Evolutionary conservation across 2,329 filamentous ascomycete genomes (phyloP).

Genomic region (Chalaropsis ovoidea): DNA sequence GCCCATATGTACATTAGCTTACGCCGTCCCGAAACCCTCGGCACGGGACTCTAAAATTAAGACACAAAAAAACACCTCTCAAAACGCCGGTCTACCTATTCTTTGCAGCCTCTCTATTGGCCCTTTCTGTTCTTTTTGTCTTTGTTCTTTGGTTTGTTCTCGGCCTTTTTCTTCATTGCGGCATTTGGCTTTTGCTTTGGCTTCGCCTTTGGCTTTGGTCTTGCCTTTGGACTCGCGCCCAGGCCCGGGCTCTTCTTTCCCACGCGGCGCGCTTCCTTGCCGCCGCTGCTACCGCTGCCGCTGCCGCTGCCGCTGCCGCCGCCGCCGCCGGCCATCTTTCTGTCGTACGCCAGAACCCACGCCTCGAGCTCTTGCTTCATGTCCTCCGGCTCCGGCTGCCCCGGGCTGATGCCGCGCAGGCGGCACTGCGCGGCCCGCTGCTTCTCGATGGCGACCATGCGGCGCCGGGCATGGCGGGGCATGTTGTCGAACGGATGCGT

Average conservation of each 20-base stretch:
- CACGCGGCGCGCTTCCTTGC: background rate
- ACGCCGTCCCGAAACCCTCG: background rate
- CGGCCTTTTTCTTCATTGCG: background rate
- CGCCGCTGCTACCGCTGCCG: background rate
- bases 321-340: background rate
- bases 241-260: background rate
- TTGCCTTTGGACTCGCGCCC: background rate
- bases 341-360: slow-evolving; percentile 17
- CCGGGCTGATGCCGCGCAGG: slow-evolving; percentile 3
- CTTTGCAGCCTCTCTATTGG: background rate
- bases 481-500: background rate
- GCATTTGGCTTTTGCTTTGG: background rate
- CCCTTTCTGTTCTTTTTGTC: background rate
- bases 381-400: slow-evolving; percentile 9
- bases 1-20: slow-evolving; percentile 4
- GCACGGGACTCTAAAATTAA: background rate
- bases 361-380: slow-evolving; percentile 18
- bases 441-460: slow-evolving; percentile 22
- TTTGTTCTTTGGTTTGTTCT: background rate
- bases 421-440: slow-evolving; percentile 10
- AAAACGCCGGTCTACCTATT: background rate
- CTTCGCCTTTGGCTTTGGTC: background rate
- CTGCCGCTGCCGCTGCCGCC: background rate
- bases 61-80: background rate
- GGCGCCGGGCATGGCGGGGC: slow-evolving; percentile 16